Base-by-base conservation (phyloP, 768 basidiomycete genomes). In the Lactifluus rugatus region DNA sequence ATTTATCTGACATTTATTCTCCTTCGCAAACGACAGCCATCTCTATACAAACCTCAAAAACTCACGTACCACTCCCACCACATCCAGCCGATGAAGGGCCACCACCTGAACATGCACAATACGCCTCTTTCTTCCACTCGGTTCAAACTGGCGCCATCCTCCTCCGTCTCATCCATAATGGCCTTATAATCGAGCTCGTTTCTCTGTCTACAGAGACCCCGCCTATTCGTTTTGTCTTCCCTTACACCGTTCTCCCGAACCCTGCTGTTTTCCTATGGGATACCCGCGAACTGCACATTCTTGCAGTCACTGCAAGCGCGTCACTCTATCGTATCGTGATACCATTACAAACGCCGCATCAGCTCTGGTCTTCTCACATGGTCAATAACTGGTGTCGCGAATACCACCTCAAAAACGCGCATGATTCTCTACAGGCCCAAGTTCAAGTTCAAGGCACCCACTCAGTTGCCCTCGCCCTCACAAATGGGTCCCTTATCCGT, bases 211-310 rank as follows among this genome's bases (percentile, higher is more conserved):
- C 78, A 1, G 74, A 81, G 62, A 73, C 83, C 2, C 74, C 78
- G 32, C 83, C 89, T 17, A 78, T 92, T 61, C 83, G 89, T 57
- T 81, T 93, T 68, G 76, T 87, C 62, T 89, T 91, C 64, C 89
- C 89, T 37, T 81, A 86, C 10, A 67, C 78, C 37, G 70, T 93
- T 50, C 69, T 89, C 26, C 76, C 84, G 13, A 72, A 77, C 48
- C 89, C 91, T 2, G 78, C 83, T 21, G 66, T 92, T 51, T 79
- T 87, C 65, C 67, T 83, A 17, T 75, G 70, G 52, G 66, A 70
- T 5, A 65, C 70, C 14, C 66, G 71, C 34, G 78, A 83, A 63
- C 69, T 93, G 10, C 86, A 90, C 66, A 69, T 94, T n/a, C 67
- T 92, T 28, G 82, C 80, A 0, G 77, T 87, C 25, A 87, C 89